A percentile compares a stretch with the other conserved stretches of the same genome.
Conservation (phyloP, 2,329 filamentous ascomycete species). For the Pseudogymnoascus sp. region DNA sequence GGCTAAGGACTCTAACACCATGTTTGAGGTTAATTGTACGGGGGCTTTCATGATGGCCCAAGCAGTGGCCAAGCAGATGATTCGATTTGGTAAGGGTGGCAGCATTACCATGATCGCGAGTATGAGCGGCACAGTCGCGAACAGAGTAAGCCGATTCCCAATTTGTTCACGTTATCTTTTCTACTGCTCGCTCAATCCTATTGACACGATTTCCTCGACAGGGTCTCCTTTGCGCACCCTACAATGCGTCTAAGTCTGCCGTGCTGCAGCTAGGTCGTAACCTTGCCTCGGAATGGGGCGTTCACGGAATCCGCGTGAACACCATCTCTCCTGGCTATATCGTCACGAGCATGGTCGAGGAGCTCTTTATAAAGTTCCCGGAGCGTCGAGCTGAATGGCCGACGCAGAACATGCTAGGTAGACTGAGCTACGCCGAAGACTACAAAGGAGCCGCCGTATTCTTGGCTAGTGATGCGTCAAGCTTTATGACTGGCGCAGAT, state of each 20-base stretch:
- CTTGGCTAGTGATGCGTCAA: constrained; percentile 40
- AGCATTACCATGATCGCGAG: constrained; percentile 46
- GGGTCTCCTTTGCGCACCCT: constrained; percentile 55
- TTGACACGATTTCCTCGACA: constrained; percentile 25
- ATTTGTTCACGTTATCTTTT: neutral
- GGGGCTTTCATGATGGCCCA: constrained; percentile 64
- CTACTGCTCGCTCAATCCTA: neutral
- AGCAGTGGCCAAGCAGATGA: constrained; percentile 54
- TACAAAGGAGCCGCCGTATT: constrained; percentile 41
- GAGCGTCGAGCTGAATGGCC: constrained; percentile 41
- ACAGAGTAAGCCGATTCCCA: constrained; percentile 15
- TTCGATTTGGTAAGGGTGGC: constrained; percentile 34
- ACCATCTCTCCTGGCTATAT: constrained; percentile 56
- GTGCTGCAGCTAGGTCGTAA: constrained; percentile 52
- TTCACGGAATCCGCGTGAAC: constrained; percentile 54
- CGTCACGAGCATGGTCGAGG: constrained; percentile 52
- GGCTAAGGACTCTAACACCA: constrained; percentile 40
- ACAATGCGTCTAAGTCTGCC: constrained; percentile 54
- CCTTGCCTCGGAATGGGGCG: constrained; percentile 54
- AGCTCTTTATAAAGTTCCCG: constrained; percentile 42
- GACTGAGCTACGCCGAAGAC: constrained; percentile 39
- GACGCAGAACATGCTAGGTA: constrained; percentile 54
- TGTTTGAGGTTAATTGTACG: constrained; percentile 63
- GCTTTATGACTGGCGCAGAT: constrained; percentile 48
- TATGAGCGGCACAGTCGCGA: constrained; percentile 33